Percentiles rank a stretch among this genome's conserved stretches.
Conservation (phyloP, 2,329 filamentous ascomycete genomes). For the Aspergillus sp. region DNA sequence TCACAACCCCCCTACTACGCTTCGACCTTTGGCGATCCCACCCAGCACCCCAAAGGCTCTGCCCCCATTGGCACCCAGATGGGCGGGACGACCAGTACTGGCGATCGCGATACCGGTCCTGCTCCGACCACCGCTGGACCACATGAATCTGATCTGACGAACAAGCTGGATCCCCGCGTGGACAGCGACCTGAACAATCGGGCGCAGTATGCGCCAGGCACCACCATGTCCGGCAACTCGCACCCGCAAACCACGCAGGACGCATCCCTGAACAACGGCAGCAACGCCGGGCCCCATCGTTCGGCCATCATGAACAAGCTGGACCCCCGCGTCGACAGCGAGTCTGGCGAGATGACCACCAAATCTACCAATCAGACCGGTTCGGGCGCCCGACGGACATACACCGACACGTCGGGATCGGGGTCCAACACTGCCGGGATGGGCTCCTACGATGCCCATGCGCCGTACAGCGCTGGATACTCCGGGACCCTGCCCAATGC, state of each 20-base stretch:
- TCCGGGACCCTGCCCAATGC: conserved; percentile 2
- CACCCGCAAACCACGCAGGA: conserved; percentile 10
- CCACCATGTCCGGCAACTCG: conserved; percentile 12
- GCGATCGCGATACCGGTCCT: conserved; percentile 11
- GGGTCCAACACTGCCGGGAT: background rate
- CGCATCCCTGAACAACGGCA: background rate
- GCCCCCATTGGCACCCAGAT: conserved; percentile 13
- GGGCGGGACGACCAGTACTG: conserved; percentile 3
- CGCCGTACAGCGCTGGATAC: conserved; percentile 5
- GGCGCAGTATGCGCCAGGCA: conserved; percentile 18
- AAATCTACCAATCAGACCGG: conserved; percentile 17
- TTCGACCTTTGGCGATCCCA: conserved; percentile 12
- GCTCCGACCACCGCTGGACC: conserved; percentile 17
- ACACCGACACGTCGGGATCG: conserved; percentile 1
- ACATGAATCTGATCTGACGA: conserved; percentile 24
- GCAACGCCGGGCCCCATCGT: conserved; percentile 18
- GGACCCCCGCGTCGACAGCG: conserved; percentile 27
- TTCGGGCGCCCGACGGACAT: conserved; percentile 4
- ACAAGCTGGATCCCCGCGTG: conserved; percentile 40
- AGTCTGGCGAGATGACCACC: conserved; percentile 18
- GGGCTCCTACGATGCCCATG: background rate
- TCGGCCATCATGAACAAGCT: conserved; percentile 25
- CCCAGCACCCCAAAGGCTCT: conserved; percentile 11
- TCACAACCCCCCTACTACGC: conserved; percentile 15
- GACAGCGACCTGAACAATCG: conserved; percentile 24